These are phyloP conservation scores for Lepidium sativum DNA, from an alignment of 345 rosid genomes.

Conservation along the genomic window DNA sequence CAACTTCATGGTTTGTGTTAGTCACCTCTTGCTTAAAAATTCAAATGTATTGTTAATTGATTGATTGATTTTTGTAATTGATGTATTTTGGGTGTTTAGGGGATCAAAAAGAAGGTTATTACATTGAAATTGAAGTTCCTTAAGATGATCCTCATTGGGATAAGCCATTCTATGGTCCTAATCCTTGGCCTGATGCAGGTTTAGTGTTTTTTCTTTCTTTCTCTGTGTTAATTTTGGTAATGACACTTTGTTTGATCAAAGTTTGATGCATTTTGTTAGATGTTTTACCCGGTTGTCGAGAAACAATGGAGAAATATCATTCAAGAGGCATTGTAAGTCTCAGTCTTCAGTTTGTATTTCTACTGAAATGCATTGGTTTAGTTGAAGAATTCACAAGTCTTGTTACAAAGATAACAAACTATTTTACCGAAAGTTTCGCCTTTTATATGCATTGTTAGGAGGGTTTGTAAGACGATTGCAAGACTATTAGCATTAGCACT, in stretches of 20 bases:
- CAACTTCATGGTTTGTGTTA: slow-evolving; percentile 11
- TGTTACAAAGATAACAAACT: not conserved
- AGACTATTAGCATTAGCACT: slow-evolving; percentile 80
- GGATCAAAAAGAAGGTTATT: slow-evolving; percentile 89
- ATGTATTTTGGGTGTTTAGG: slow-evolving; percentile 26
- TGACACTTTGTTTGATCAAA: not conserved
- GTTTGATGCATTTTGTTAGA: slow-evolving; percentile 22
- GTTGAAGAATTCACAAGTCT: not conserved
- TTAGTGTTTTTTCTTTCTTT: not conserved
- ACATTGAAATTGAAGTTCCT: slow-evolving; percentile 67
- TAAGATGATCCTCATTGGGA: slow-evolving; percentile 53
- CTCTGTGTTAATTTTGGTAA: not conserved
- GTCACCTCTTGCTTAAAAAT: not conserved
- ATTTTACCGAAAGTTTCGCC: not conserved
- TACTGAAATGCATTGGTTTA: not conserved
- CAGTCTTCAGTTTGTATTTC: not conserved
- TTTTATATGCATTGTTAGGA: slow-evolving; percentile 26
- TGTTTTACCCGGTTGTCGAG: slow-evolving; percentile 72
- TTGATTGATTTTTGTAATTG: not conserved
- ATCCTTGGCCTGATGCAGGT: slow-evolving; percentile 76
- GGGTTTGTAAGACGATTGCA: slow-evolving; percentile 54
- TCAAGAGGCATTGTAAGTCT: slow-evolving; percentile 58
- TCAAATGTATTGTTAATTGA: not conserved
- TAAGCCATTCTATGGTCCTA: slow-evolving; percentile 75
- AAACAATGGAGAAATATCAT: slow-evolving; percentile 76